phyloP scores from a whole-genome alignment of 768 basidiomycete genomes.

The Myochromella boudieri region DNA sequence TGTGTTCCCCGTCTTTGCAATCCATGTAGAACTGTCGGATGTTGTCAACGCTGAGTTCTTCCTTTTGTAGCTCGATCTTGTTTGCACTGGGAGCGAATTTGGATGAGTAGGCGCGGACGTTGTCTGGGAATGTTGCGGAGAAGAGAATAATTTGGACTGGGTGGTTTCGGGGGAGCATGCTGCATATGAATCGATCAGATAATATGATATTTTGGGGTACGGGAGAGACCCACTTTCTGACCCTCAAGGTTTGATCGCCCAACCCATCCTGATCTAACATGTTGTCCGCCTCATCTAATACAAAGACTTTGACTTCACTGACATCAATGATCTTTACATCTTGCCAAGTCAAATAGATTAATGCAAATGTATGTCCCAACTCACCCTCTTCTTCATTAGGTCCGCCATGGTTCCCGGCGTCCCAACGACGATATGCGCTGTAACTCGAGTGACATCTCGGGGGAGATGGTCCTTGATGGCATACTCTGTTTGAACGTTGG shows the following conservation, averaged over 20 bases:
- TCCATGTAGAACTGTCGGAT: conserved; percentile 99
- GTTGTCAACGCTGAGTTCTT: conserved; percentile 90
- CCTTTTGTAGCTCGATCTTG: conserved; percentile 92
- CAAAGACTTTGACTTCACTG: conserved; percentile 84
- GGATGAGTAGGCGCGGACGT: conserved; percentile 86
- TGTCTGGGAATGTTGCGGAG: conserved; percentile 96
- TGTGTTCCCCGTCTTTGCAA: conserved; percentile 85
- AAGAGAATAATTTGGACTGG: conserved; percentile 89
- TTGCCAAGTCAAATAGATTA: not conserved
- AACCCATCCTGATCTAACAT: conserved; percentile 95
- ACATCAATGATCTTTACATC: conserved; percentile 63
- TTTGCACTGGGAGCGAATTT: conserved; percentile 94
- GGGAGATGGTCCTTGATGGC: conserved; percentile 90
- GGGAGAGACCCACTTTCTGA: conserved; percentile 75
- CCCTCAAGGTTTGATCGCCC: conserved; percentile 89
- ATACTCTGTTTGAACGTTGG: conserved; percentile 89
- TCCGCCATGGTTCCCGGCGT: conserved; percentile 96
- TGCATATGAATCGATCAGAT: conserved; percentile 21
- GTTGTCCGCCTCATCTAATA: conserved; percentile 98
- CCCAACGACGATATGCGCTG: conserved; percentile 91
- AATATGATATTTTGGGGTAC: not conserved
- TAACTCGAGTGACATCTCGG: conserved; percentile 61
- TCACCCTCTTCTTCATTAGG: conserved; percentile 66
- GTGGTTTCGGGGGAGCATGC: conserved; percentile 54
- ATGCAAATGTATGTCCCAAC: not conserved